Percentiles rank a stretch among this genome's conserved stretches.
Evolutionary conservation across 176 grass and related monocot genomes (phyloP).

Genomic region (Aegilops tauschii): DNA sequence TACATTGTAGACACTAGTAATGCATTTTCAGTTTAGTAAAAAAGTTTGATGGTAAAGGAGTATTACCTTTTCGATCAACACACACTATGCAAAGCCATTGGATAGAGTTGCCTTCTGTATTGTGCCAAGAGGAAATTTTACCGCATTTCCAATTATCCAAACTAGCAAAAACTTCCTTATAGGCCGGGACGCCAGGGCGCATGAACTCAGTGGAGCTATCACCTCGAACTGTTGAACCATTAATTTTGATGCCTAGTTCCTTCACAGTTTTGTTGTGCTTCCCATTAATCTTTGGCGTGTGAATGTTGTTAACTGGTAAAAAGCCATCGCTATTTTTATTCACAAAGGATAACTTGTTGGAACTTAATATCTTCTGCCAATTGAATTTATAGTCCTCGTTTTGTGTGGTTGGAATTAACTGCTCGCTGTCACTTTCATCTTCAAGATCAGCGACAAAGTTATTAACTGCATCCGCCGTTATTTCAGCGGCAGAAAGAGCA

Average conservation of each 20-base stretch:
- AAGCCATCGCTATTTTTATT: slow-evolving; percentile 47
- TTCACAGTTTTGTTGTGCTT: slow-evolving; percentile 57
- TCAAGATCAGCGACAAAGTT: slow-evolving; percentile 88
- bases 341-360: slow-evolving; percentile 36
- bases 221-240: slow-evolving; percentile 52
- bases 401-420: slow-evolving; percentile 25
- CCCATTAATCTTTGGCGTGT: slow-evolving; percentile 58
- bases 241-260: slow-evolving; percentile 69
- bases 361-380: slow-evolving; percentile 70
- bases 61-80: slow-evolving; percentile 76
- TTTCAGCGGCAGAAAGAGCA: slow-evolving; percentile 68
- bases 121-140: slow-evolving; percentile 89
- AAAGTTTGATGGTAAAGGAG: slow-evolving; percentile 6
- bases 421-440: slow-evolving; percentile 62
- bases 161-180: slow-evolving; percentile 62
- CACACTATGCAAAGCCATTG: slow-evolving; percentile 90
- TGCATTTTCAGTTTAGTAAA: slow-evolving; percentile 10
- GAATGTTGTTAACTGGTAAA: slow-evolving; percentile 58
- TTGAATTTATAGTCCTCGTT: slow-evolving; percentile 52
- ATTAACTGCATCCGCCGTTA: slow-evolving; percentile 79
- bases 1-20: neutral
- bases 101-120: slow-evolving; percentile 62
- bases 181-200: slow-evolving; percentile 37
- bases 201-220: slow-evolving; percentile 46
- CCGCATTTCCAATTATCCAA: slow-evolving; percentile 90